Evolutionary conservation across 73 alveolate species (phyloP).

Genomic region (Symbiodinium natans): DNA sequence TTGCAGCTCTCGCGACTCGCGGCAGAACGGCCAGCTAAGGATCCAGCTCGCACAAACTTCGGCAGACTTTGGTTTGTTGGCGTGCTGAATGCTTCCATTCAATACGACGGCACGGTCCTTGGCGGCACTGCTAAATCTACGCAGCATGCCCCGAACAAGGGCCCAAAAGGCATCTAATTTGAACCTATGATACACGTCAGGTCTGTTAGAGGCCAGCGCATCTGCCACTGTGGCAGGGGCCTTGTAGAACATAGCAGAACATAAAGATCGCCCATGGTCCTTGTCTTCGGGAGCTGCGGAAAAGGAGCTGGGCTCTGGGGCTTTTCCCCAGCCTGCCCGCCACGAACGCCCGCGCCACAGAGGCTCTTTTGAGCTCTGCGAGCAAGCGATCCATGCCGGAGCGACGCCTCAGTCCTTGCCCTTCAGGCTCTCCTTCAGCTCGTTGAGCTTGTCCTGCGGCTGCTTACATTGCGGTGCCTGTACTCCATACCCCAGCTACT

Average conservation of each 20-base stretch:
- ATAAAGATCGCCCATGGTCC: no score
- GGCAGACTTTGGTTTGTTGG: no score
- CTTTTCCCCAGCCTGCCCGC: not conserved
- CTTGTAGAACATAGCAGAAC: no score
- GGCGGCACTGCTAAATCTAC: no score
- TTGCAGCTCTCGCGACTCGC: conserved; percentile 4
- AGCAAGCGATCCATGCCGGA: not conserved
- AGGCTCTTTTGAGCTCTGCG: not conserved
- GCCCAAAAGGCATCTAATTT: no score
- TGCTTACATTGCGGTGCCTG: not conserved
- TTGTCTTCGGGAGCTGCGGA: not conserved
- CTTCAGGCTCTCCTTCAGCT: conserved; percentile 89
- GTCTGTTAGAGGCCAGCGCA: no score
- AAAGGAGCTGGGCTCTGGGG: not conserved
- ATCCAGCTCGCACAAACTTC: no score
- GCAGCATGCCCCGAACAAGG: no score
- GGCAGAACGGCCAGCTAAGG: not conserved
- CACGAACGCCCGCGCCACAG: not conserved
- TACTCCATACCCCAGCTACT: not conserved
- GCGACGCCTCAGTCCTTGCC: conserved; percentile 48
- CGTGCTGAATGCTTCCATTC: no score
- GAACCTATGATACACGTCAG: no score
- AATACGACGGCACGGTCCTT: no score
- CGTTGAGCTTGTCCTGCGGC: conserved; percentile 87
- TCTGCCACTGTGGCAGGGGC: no score